phyloP scores from a whole-genome alignment of 371 early-diverging fungal species.

The Dentiscutata heterogama region DNA sequence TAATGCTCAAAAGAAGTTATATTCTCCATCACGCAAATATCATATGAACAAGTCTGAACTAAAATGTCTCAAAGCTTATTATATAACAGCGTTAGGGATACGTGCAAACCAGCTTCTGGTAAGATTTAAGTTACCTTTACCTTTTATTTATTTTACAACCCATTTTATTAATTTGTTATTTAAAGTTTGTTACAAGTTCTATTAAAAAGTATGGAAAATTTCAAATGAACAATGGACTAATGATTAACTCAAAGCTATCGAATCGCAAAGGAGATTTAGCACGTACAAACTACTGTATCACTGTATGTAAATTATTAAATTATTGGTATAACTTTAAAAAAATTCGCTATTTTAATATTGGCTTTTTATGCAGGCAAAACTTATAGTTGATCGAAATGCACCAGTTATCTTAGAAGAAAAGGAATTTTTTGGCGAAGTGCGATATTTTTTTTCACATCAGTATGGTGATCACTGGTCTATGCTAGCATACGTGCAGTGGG shows the following conservation, averaged over 20 bases:
- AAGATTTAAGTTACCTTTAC: neutral
- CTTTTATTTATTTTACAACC: no score
- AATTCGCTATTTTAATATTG: neutral
- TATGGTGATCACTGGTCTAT: constrained; percentile 8
- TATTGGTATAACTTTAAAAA: neutral
- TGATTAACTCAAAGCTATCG: constrained; percentile 1
- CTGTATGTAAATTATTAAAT: neutral
- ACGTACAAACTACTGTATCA: neutral
- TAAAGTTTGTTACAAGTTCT: neutral
- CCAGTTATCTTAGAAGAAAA: neutral
- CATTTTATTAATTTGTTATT: no score
- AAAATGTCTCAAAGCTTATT: neutral
- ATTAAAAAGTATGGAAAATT: constrained; percentile 8
- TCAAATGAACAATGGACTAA: neutral
- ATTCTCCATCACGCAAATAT: neutral
- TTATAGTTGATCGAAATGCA: neutral
- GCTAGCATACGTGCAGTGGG: constrained; percentile 6
- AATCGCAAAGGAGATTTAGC: neutral
- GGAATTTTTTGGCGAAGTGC: constrained; percentile 5
- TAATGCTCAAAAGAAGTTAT: neutral
- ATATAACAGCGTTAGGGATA: neutral
- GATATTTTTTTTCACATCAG: constrained; percentile 23
- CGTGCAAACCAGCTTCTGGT: neutral
- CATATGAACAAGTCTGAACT: neutral
- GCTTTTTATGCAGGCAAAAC: neutral